Evolutionary conservation across 345 rosid species (phyloP), one percentile per base, ranked within the genome.

Genomic region (Heritiera littoralis): DNA sequence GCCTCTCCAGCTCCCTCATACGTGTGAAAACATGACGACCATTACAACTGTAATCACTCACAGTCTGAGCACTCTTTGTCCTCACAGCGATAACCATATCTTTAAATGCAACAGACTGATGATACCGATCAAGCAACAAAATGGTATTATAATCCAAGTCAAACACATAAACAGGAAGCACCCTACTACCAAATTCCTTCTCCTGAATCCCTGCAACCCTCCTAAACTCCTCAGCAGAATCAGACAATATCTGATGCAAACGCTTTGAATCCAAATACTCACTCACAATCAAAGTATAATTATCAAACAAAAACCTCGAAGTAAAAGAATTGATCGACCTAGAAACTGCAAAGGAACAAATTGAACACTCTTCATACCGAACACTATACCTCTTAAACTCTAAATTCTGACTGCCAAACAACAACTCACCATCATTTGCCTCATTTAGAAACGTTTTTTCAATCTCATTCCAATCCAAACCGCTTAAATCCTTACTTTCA

Each of bases 11-110:
- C 60, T 94, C 94, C 85, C 97, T 89, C 0, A 95, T 88, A 71
- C 86, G 97, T 0, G 90, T 89, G 83, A 96, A 94, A 41, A 92
- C 95, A 85, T 90, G 97, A 73, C 94, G 98, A 13, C 98, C 94
- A 66, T 94, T 96, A 80, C 98, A 96, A 77, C 89, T 94, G 73
- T 96, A 96, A 80, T 96, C 99, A 84, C 98, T 96, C 85, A 92
- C 97, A 0, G 97, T 88, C 81, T 96, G 99, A 0, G 93, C 83
- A 80, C 83, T 90, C 86, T 86, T 90, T 0, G 98, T 94, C 82
- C 99, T 94, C 79, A 94, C 98, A n/a, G 99, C 95, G 15, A 96
- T 89, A 71, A 96, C 93, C 99, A 94, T 94, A 72, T 96, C 99
- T 71, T 81, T 90, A 75, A 96, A 96, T 7, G 99, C 90, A 83